These are phyloP conservation scores for Forsythia viridissima DNA, from an alignment of 257 asterid genomes.

Conservation along the genomic window DNA sequence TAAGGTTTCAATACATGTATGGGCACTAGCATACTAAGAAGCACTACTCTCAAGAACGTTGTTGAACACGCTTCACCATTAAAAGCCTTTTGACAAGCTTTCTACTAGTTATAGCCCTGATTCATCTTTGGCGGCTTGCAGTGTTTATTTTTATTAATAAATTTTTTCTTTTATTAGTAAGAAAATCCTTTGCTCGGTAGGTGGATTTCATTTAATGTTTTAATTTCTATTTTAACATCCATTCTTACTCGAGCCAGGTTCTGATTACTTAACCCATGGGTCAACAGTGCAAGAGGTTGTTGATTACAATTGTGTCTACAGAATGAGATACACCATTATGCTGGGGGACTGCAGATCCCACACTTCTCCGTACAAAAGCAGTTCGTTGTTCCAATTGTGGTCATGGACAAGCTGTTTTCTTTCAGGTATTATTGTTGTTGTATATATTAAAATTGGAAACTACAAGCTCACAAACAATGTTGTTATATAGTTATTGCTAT, in stretches of 20 bases:
- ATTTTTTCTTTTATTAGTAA: too few species aligned
- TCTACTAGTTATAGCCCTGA: background rate
- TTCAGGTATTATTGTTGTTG: conserved; percentile 55
- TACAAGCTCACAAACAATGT: background rate
- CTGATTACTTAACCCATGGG: too few species aligned
- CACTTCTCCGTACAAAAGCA: conserved; percentile 91
- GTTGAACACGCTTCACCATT: too few species aligned
- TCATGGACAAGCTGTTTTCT: conserved; percentile 98
- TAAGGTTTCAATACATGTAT: too few species aligned
- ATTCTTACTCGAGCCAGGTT: too few species aligned
- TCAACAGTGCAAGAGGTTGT: conserved; percentile 68
- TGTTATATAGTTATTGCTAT: too few species aligned
- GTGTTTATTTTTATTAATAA: too few species aligned
- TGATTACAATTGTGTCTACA: conserved; percentile 82
- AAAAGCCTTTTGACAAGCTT: background rate
- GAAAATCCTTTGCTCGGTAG: background rate
- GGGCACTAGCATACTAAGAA: too few species aligned
- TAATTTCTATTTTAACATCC: background rate
- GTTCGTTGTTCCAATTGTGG: conserved; percentile 80
- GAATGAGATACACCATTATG: conserved; percentile 91
- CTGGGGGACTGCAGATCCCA: too few species aligned
- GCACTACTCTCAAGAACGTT: too few species aligned
- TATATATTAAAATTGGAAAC: background rate
- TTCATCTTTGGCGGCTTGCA: background rate
- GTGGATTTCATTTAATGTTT: background rate